Evolutionary conservation across 768 basidiomycete genomes (phyloP).

Genomic region (Amanita pallidorosea): DNA sequence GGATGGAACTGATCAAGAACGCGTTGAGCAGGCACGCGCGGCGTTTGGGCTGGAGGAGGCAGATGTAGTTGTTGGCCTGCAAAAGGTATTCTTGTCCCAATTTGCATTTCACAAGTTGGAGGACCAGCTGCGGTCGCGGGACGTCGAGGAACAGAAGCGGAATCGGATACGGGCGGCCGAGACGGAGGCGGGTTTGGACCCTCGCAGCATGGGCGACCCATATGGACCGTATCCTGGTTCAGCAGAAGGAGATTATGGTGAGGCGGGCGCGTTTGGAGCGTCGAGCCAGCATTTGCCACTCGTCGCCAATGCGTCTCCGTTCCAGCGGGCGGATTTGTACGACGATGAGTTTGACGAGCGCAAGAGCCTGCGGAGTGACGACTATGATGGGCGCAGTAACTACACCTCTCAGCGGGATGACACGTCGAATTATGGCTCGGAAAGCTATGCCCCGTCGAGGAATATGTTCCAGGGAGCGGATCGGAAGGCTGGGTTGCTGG

Average conservation of each 20-base stretch:
- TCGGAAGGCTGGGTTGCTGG: slow-evolving; percentile 34
- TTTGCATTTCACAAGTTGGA: slow-evolving; percentile 80
- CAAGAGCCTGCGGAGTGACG: slow-evolving; percentile 64
- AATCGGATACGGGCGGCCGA: slow-evolving; percentile 70
- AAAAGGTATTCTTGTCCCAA: slow-evolving; percentile 88
- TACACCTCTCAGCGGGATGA: slow-evolving; percentile 75
- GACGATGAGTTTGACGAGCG: slow-evolving; percentile 74
- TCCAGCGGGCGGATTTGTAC: slow-evolving; percentile 67
- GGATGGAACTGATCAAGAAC: slow-evolving; percentile 52
- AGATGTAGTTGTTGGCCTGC: slow-evolving; percentile 74
- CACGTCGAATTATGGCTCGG: slow-evolving; percentile 78
- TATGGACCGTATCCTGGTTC: slow-evolving; percentile 66
- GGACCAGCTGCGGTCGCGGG: slow-evolving; percentile 72
- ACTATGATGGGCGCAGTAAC: slow-evolving; percentile 71
- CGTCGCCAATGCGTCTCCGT: slow-evolving; percentile 72
- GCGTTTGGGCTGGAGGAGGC: slow-evolving; percentile 48
- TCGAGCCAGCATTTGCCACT: slow-evolving; percentile 77
- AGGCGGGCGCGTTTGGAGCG: slow-evolving; percentile 32
- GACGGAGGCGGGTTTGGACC: slow-evolving; percentile 56
- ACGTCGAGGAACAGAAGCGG: slow-evolving; percentile 80
- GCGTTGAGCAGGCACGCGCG: slow-evolving; percentile 46
- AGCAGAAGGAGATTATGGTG: no score
- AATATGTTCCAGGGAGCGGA: slow-evolving; percentile 92
- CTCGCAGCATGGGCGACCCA: slow-evolving; percentile 45
- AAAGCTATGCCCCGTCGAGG: slow-evolving; percentile 86